Evolutionary conservation across 495 filamentous ascomycete species (phyloP).

Genomic region (Xylaria cubensis): DNA sequence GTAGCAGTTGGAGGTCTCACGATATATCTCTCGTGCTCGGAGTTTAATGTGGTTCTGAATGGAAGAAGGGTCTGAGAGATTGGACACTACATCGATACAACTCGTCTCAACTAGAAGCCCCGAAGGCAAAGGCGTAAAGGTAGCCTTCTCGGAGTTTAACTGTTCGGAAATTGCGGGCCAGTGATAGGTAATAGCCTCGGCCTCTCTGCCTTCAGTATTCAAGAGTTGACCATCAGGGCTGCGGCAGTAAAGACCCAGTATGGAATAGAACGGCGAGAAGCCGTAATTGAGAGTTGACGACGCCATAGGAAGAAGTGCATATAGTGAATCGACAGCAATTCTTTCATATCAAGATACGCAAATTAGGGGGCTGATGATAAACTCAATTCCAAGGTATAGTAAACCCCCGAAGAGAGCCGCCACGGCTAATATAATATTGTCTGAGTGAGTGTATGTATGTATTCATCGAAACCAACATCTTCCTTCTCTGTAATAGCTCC

Average conservation of each 20-base stretch:
- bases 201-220: constrained; percentile 8
- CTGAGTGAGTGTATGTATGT: constrained; percentile 7
- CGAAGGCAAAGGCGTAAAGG: constrained; percentile 1
- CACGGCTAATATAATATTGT: constrained; percentile 11
- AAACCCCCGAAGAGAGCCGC: neutral
- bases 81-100: neutral
- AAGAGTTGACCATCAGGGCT: constrained; percentile 8
- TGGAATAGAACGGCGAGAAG: constrained; percentile 13
- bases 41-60: neutral
- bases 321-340: neutral
- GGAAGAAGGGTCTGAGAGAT: neutral
- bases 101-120: neutral
- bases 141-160: neutral
- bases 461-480: neutral
- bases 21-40: constrained; percentile 16
- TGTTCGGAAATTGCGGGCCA: constrained; percentile 9
- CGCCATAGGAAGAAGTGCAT: neutral
- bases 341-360: neutral
- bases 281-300: constrained; percentile 13
- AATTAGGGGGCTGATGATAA: neutral
- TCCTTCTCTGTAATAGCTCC: neutral
- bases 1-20: constrained; percentile 7
- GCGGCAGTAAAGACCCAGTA: constrained; percentile 7
- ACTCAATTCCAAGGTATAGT: neutral
- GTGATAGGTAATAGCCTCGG: neutral